These are phyloP conservation scores for Aspergillus steynii DNA, from an alignment of 495 filamentous ascomycete species.

Conservation along the genomic window DNA sequence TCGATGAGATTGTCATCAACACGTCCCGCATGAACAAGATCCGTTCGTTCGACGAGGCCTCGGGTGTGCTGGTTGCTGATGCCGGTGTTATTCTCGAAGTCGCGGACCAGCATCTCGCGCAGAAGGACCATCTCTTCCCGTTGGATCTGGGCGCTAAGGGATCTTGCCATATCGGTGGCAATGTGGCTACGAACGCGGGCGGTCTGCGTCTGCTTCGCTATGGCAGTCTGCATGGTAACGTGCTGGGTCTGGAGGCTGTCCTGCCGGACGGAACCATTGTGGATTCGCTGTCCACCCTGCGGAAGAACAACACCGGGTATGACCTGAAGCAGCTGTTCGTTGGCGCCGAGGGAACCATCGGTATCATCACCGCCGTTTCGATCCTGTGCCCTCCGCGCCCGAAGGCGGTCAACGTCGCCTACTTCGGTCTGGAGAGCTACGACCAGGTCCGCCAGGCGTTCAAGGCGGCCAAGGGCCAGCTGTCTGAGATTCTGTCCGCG, in stretches of 20 bases:
- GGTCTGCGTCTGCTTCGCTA: slow-evolving; percentile 88
- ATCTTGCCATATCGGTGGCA: slow-evolving; percentile 96
- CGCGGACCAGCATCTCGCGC: slow-evolving; percentile 78
- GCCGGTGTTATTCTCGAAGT: slow-evolving; percentile 89
- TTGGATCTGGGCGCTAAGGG: slow-evolving; percentile 96
- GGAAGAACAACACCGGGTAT: slow-evolving; percentile 99
- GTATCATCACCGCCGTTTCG: slow-evolving; percentile 86
- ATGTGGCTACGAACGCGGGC: slow-evolving; percentile 95
- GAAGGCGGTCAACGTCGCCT: slow-evolving; percentile 83
- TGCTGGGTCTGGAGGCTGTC: slow-evolving; percentile 90
- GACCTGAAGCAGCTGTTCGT: slow-evolving; percentile 98
- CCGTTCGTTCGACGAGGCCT: slow-evolving; percentile 85
- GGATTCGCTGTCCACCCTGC: slow-evolving; percentile 78
- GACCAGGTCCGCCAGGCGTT: slow-evolving; percentile 83
- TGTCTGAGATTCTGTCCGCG: slow-evolving; percentile 92
- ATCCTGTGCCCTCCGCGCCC: slow-evolving; percentile 86
- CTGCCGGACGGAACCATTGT: slow-evolving; percentile 89
- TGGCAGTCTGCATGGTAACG: slow-evolving; percentile 88
- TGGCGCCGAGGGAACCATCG: slow-evolving; percentile 90
- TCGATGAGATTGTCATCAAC: slow-evolving; percentile 96
- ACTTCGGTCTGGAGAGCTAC: slow-evolving; percentile 82
- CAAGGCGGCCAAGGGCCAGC: slow-evolving; percentile 80
- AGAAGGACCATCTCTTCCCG: slow-evolving; percentile 83
- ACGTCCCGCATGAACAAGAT: slow-evolving; percentile 87
- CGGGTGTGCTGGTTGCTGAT: slow-evolving; percentile 86